Evolutionary conservation across 495 filamentous ascomycete genomes (phyloP).

Genomic region (Physcia stellaris): DNA sequence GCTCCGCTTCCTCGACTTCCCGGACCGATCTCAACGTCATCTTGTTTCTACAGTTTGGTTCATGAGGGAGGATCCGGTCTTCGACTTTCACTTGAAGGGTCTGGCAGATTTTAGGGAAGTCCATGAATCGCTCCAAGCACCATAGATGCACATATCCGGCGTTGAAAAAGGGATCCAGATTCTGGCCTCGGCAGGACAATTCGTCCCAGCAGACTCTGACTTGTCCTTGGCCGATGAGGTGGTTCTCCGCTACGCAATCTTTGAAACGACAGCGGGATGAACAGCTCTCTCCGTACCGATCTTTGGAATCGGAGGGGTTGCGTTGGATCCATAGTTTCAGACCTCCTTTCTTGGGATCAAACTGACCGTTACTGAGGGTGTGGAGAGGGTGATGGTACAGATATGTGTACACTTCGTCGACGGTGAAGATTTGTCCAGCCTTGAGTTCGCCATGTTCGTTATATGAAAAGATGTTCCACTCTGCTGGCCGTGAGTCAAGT

Average conservation of each 20-base stretch:
- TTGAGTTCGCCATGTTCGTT: slow-evolving; percentile 32
- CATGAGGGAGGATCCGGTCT: slow-evolving; percentile 15
- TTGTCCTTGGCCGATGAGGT: slow-evolving; percentile 40
- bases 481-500: slow-evolving; percentile 5
- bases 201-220: slow-evolving; percentile 46
- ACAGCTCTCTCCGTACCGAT: slow-evolving; percentile 14
- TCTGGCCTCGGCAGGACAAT: slow-evolving; percentile 24
- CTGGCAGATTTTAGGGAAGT: slow-evolving; percentile 29
- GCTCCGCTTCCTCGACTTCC: not conserved
- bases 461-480: slow-evolving; percentile 33
- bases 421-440: slow-evolving; percentile 15
- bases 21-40: not conserved
- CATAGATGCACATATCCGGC: slow-evolving; percentile 48
- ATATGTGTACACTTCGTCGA: slow-evolving; percentile 26
- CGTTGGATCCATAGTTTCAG: slow-evolving; percentile 40
- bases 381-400: slow-evolving; percentile 23
- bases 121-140: slow-evolving; percentile 44
- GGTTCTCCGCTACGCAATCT: slow-evolving; percentile 25
- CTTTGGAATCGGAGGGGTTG: slow-evolving; percentile 20
- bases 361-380: not conserved
- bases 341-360: slow-evolving; percentile 14
- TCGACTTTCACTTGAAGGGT: slow-evolving; percentile 18
- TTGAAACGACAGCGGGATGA: slow-evolving; percentile 38
- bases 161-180: slow-evolving; percentile 35
- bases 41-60: slow-evolving; percentile 11